These are phyloP conservation scores for Neolentinus lepideus DNA, from an alignment of 1,284 basidiomycete species.

Conservation along the genomic window DNA sequence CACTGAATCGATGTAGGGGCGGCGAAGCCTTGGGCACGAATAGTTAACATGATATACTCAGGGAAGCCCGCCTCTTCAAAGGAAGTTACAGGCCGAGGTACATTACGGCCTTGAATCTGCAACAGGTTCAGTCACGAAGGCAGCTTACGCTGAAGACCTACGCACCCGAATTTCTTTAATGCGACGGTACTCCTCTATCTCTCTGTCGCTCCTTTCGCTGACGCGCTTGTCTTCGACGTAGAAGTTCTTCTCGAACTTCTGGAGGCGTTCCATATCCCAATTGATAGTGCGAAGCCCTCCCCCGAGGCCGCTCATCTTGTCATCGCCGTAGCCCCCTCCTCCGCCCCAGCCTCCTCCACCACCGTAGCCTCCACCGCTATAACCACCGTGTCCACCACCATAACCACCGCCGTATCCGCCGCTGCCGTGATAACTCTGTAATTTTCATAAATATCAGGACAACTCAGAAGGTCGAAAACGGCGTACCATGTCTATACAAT, in stretches of 20 bases:
- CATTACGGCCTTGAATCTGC: slow-evolving; percentile 81
- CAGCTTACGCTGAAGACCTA: slow-evolving; percentile 4
- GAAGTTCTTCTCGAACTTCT: slow-evolving; percentile 94
- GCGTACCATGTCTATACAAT: slow-evolving; percentile 25
- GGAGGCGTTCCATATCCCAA: slow-evolving; percentile 72
- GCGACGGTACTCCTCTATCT: slow-evolving; percentile 84
- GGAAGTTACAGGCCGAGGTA: slow-evolving; percentile 86
- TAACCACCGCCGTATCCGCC: slow-evolving; percentile 18
- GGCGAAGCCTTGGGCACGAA: slow-evolving; percentile 89
- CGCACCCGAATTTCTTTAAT: slow-evolving; percentile 82
- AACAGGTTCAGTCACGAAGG: slow-evolving; percentile 4
- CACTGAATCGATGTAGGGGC: slow-evolving; percentile 94
- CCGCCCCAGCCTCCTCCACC: slow-evolving; percentile 48
- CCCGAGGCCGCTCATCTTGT: slow-evolving; percentile 83
- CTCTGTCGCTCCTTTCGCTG: slow-evolving; percentile 69
- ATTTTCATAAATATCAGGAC: neutral
- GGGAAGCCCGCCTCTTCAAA: slow-evolving; percentile 97
- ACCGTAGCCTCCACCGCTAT: slow-evolving; percentile 26
- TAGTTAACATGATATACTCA: slow-evolving; percentile 91
- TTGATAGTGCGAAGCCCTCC: slow-evolving; percentile 80
- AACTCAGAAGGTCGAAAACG: neutral
- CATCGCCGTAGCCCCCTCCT: slow-evolving; percentile 49
- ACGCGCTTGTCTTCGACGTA: slow-evolving; percentile 93
- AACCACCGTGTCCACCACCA: slow-evolving; percentile 16
- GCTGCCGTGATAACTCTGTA: slow-evolving; percentile 31